Evolutionary conservation across 1,284 basidiomycete species (phyloP).

Genomic region (Ceratobasidium sp.): DNA sequence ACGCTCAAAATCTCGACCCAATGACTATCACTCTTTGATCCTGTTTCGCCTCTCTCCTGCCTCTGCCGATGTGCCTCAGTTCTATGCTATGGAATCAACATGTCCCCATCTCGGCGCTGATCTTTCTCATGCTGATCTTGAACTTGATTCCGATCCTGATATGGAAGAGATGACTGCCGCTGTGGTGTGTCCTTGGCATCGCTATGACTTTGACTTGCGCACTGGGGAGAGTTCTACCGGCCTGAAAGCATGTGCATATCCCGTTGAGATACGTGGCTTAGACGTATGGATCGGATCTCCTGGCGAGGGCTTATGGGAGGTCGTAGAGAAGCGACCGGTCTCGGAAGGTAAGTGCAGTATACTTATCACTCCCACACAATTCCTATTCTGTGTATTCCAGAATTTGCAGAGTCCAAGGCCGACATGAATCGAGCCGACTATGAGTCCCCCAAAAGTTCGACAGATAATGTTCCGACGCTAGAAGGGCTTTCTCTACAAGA

Average conservation of each 20-base stretch:
- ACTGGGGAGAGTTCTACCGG: constrained; percentile 84
- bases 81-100: constrained; percentile 87
- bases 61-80: constrained; percentile 60
- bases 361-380: background rate
- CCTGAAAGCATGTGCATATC: constrained; percentile 82
- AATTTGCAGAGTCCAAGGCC: constrained; percentile 65
- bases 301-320: constrained; percentile 70
- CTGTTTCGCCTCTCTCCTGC: constrained; percentile 73
- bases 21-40: constrained; percentile 75
- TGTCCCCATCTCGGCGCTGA: constrained; percentile 90
- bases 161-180: constrained; percentile 59
- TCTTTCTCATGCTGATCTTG: constrained; percentile 83
- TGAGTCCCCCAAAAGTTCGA: constrained; percentile 47
- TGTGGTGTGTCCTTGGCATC: constrained; percentile 88
- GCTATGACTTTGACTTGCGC: constrained; percentile 79
- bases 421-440: background rate
- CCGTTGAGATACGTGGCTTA: constrained; percentile 68
- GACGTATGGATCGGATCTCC: constrained; percentile 78
- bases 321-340: constrained; percentile 83
- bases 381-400: background rate
- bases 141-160: constrained; percentile 66
- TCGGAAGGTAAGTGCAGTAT: constrained; percentile 74
- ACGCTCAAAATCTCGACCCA: constrained; percentile 68
- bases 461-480: background rate
- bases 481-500: constrained; percentile 13